phyloP scores from a whole-genome alignment of 2,329 filamentous ascomycete species.

The Claviceps sp. region DNA sequence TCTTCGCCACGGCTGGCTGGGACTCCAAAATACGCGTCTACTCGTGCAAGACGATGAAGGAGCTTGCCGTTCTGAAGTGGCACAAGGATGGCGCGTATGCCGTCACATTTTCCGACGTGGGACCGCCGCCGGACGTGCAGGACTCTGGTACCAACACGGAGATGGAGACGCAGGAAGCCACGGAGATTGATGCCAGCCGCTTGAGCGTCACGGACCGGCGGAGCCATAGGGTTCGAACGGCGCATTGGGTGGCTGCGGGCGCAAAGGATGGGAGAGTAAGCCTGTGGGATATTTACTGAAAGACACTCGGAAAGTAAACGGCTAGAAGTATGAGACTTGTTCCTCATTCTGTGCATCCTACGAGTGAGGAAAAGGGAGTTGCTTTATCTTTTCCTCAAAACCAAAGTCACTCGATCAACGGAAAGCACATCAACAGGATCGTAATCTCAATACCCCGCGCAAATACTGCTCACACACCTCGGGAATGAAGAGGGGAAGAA shows the following conservation, averaged over 20 bases:
- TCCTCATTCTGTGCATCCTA: too few relatives aligned
- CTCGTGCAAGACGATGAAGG: conserved; percentile 63
- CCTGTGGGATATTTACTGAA: conserved; percentile 83
- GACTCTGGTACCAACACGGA: not conserved
- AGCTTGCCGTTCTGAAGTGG: conserved; percentile 89
- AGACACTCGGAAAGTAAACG: not conserved
- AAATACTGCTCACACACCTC: too few relatives aligned
- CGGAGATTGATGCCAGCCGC: not conserved
- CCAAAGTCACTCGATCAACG: too few relatives aligned
- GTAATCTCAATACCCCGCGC: too few relatives aligned
- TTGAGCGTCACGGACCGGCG: conserved; percentile 47
- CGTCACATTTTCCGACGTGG: conserved; percentile 51
- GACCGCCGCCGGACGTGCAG: not conserved
- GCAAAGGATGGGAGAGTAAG: conserved; percentile 93
- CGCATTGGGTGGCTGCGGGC: conserved; percentile 83
- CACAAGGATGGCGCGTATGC: conserved; percentile 81
- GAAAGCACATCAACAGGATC: too few relatives aligned
- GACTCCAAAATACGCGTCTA: conserved; percentile 75
- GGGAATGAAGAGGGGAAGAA: too few relatives aligned
- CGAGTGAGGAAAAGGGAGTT: too few relatives aligned
- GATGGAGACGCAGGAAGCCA: not conserved
- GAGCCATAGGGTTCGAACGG: conserved; percentile 48
- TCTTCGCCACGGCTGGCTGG: conserved; percentile 90
- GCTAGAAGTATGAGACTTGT: too few relatives aligned
- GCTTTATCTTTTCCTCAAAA: too few relatives aligned